These are phyloP conservation scores for Pleodorina starrii DNA, from an alignment of 139 green algal species.

Conservation along the genomic window DNA sequence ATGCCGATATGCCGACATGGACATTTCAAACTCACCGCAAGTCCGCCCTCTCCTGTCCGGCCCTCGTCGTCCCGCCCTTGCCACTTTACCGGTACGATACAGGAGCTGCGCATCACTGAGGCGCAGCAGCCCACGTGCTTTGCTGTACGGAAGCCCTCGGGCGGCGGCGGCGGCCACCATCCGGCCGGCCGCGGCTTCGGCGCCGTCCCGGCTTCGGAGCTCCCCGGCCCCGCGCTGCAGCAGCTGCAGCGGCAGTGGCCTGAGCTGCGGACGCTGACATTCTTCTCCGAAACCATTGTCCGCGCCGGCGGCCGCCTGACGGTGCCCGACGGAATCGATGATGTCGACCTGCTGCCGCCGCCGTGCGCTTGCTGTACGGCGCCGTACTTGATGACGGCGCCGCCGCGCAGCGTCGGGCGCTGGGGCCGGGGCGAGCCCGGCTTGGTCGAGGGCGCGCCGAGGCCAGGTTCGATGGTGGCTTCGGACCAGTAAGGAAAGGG, in stretches of 20 bases:
- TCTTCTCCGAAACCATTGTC: conserved; percentile 6
- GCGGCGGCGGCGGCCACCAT: too few relatives aligned
- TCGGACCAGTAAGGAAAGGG: too few relatives aligned
- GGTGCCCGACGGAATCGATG: neutral
- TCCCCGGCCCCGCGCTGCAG: neutral
- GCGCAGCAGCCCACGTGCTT: conserved; percentile 19
- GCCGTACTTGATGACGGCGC: neutral
- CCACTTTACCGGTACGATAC: too few relatives aligned
- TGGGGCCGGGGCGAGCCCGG: neutral
- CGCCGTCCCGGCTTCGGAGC: neutral
- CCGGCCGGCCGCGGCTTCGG: too few relatives aligned
- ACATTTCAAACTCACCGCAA: too few relatives aligned
- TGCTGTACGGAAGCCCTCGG: conserved; percentile 4
- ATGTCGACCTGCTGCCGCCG: neutral
- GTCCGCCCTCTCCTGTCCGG: too few relatives aligned
- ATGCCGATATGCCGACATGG: too few relatives aligned
- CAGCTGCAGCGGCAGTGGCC: conserved; percentile 15
- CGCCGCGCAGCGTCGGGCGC: neutral
- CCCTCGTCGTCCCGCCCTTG: too few relatives aligned
- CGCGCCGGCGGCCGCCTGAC: neutral
- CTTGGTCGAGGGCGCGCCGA: too few relatives aligned
- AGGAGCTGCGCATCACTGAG: conserved; percentile 34
- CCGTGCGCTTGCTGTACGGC: conserved; percentile 6
- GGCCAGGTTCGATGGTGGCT: too few relatives aligned
- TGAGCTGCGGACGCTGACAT: neutral